Evolutionary conservation across 2,329 filamentous ascomycete genomes (phyloP).

Genomic region (Cladophialophora chaetospira): DNA sequence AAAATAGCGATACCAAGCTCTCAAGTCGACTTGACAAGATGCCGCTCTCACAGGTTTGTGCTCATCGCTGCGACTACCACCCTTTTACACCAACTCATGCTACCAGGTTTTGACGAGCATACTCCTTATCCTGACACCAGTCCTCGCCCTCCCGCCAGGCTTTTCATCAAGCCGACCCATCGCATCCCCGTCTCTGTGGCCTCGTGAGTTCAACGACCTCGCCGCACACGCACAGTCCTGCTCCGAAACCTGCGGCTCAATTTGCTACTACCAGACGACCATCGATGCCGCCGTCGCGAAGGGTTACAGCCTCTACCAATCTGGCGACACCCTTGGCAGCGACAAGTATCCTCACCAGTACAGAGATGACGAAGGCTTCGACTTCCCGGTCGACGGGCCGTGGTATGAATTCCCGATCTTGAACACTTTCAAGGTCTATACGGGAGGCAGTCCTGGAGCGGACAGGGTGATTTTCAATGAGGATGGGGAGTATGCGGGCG

Average conservation of each 20-base stretch:
- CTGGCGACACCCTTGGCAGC: constrained; percentile 40
- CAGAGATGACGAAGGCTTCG: constrained; percentile 65
- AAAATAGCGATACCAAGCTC: too few species aligned
- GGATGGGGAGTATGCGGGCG: constrained; percentile 59
- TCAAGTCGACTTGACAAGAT: background rate
- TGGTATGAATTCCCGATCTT: constrained; percentile 67
- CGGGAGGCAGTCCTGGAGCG: constrained; percentile 64
- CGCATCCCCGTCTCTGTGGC: constrained; percentile 18
- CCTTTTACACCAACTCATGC: background rate
- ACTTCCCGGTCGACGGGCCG: constrained; percentile 58
- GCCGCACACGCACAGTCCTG: constrained; percentile 47
- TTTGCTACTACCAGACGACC: constrained; percentile 53
- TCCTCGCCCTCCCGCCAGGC: constrained; percentile 8
- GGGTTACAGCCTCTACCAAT: constrained; percentile 55
- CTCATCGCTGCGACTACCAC: too few species aligned
- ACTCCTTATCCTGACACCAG: constrained; percentile 12
- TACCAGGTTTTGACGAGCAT: constrained; percentile 10
- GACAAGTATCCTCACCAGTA: constrained; percentile 61
- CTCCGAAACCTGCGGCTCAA: constrained; percentile 56
- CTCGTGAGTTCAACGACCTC: constrained; percentile 23
- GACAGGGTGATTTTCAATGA: constrained; percentile 68
- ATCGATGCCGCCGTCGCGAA: constrained; percentile 54
- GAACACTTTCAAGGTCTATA: constrained; percentile 52
- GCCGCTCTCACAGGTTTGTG: constrained; percentile 10
- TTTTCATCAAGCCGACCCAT: constrained; percentile 10